Percentiles rank a stretch among this genome's conserved stretches.
Conservation (phyloP, 768 basidiomycete species). For the Hericium erinaceus region DNA sequence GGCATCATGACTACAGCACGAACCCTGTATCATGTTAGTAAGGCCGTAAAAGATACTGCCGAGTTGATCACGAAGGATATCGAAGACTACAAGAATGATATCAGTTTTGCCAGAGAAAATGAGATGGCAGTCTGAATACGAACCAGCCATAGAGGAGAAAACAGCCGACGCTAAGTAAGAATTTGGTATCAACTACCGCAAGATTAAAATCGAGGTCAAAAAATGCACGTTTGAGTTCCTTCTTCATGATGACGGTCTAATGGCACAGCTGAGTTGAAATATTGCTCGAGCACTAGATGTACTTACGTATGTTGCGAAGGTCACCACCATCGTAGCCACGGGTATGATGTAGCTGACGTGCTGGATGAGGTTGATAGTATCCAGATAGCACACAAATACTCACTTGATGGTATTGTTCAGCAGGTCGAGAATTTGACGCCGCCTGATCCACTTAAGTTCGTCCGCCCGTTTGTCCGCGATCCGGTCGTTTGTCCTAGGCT, state of each 20-base stretch:
- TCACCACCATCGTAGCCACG: slow-evolving; percentile 21
- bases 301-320: background rate
- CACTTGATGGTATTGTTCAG: slow-evolving; percentile 25
- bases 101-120: background rate
- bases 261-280: no score
- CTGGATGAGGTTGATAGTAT: background rate
- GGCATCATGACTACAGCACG: background rate
- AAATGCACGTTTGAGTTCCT: background rate
- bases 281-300: background rate
- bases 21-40: background rate
- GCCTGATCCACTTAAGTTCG: slow-evolving; percentile 28
- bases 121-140: background rate
- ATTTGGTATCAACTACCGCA: background rate
- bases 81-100: background rate
- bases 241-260: background rate
- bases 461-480: slow-evolving; percentile 27
- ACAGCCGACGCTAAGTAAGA: background rate
- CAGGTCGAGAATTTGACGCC: slow-evolving; percentile 25
- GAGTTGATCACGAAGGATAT: background rate
- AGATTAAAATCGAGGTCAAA: background rate
- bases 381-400: background rate
- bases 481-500: slow-evolving; percentile 33
- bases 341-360: slow-evolving; percentile 27
- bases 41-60: background rate
- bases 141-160: background rate